Percentiles rank a stretch among this genome's conserved stretches.
These are phyloP conservation scores for Linnemannia exigua DNA, from an alignment of 192 early-diverging fungal species.

Conservation along the genomic window DNA sequence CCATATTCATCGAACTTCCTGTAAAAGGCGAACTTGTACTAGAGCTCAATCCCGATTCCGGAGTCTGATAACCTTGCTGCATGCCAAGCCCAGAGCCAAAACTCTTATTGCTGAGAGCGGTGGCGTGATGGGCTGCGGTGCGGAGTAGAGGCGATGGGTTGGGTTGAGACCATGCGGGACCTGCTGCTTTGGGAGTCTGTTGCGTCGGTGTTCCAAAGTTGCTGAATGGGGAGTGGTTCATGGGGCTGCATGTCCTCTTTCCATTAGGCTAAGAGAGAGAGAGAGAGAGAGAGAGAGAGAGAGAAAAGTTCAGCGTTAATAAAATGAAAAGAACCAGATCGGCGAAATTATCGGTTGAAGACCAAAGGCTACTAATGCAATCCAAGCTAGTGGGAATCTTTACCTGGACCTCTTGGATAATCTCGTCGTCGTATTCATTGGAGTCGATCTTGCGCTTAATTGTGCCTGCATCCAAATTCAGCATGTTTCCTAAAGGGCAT, in stretches of 20 bases:
- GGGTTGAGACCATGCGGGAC: constrained; percentile 7
- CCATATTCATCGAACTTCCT: constrained; percentile 6
- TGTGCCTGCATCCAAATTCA: constrained; percentile 47
- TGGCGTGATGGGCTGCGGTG: constrained; percentile 16
- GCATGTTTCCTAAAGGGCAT: constrained; percentile 39
- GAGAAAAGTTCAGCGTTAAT: neutral
- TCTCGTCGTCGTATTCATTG: constrained; percentile 52
- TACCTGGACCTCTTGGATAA: constrained; percentile 44
- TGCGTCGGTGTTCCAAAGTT: constrained; percentile 20
- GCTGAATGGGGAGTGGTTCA: constrained; percentile 25
- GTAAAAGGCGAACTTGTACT: constrained; percentile 11
- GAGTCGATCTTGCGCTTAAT: constrained; percentile 57
- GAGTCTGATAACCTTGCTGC: constrained; percentile 39
- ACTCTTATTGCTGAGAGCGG: constrained; percentile 4
- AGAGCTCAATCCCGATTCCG: constrained; percentile 36
- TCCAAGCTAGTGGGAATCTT: neutral
- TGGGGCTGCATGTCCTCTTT: constrained; percentile 41
- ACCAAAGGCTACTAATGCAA: no score
- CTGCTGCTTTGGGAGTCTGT: neutral
- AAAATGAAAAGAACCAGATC: no score
- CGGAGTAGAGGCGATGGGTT: constrained; percentile 35
- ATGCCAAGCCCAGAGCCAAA: neutral
- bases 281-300: neutral
- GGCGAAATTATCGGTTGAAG: neutral
- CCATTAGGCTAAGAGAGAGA: constrained; percentile 38